A percentile compares a stretch with the other conserved stretches of the same genome.
phyloP scores from a whole-genome alignment of 495 filamentous ascomycete species.

The Ramalina intermedia region DNA sequence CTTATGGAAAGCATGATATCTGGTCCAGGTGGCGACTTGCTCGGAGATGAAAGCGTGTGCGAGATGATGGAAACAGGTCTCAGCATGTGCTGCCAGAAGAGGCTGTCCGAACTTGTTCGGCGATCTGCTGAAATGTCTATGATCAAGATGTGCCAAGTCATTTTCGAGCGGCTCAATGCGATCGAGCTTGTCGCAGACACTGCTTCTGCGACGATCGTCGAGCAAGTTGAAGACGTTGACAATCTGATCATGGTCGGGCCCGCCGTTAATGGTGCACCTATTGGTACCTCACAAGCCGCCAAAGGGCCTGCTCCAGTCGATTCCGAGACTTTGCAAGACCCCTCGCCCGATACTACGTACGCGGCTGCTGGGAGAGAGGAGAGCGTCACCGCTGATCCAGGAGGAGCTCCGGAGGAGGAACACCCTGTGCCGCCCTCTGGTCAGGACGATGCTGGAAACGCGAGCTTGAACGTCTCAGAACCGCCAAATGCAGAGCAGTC shows the following conservation, averaged over 20 bases:
- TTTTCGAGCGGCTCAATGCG: slow-evolving; percentile 82
- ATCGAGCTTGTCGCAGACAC: slow-evolving; percentile 58
- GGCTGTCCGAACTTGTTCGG: slow-evolving; percentile 80
- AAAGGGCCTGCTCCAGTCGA: background rate
- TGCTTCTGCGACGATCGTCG: slow-evolving; percentile 42
- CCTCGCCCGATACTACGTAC: background rate
- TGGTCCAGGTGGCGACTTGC: slow-evolving; percentile 75
- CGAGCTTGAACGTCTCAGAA: background rate
- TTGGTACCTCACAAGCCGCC: slow-evolving; percentile 15
- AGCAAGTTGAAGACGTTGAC: slow-evolving; percentile 39
- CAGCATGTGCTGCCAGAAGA: slow-evolving; percentile 90
- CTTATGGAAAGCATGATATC: slow-evolving; percentile 97
- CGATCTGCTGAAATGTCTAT: slow-evolving; percentile 91
- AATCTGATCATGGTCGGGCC: slow-evolving; percentile 75
- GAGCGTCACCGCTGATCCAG: background rate
- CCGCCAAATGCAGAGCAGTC: background rate
- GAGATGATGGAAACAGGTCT: slow-evolving; percentile 99
- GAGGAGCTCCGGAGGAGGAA: no score
- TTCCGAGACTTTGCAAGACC: slow-evolving; percentile 3
- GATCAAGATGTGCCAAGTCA: slow-evolving; percentile 96
- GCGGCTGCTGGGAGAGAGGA: background rate
- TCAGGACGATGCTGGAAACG: background rate
- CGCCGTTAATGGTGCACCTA: slow-evolving; percentile 57
- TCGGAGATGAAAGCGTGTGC: slow-evolving; percentile 94
- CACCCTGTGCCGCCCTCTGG: no score